A percentile compares a stretch with the other conserved stretches of the same genome.
phyloP scores from a whole-genome alignment of 2,329 filamentous ascomycete genomes.

The Clonostachys solani region DNA sequence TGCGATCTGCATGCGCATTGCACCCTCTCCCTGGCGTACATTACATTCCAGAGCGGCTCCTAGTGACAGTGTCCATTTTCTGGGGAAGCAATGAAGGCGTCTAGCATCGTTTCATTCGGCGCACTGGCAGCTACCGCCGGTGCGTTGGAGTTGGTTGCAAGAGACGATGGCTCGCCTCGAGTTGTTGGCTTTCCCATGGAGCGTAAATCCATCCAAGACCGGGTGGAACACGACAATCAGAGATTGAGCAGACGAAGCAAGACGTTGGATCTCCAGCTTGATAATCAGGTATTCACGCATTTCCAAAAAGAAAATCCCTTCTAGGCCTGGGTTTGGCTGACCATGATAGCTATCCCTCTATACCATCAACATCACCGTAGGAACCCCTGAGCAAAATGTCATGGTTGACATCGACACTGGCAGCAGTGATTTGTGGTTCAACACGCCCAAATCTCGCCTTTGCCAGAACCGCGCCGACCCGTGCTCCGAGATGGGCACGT shows the following conservation, averaged over 20 bases:
- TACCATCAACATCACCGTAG: constrained; percentile 58
- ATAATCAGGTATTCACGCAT: constrained; percentile 44
- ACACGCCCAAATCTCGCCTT: constrained; percentile 55
- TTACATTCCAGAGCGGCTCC: too few species aligned
- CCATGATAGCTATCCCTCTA: constrained; percentile 48
- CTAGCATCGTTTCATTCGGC: too few species aligned
- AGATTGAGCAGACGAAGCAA: constrained; percentile 33
- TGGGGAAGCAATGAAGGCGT: too few species aligned
- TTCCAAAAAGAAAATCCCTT: too few species aligned
- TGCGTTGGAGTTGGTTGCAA: not conserved
- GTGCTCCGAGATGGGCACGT: constrained; percentile 63
- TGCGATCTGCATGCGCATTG: too few species aligned
- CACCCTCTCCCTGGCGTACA: too few species aligned
- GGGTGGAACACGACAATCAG: constrained; percentile 35
- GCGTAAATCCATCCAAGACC: constrained; percentile 27
- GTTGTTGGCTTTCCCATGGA: constrained; percentile 42
- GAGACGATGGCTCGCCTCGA: constrained; percentile 28
- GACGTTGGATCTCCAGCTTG: constrained; percentile 38
- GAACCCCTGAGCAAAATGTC: constrained; percentile 55
- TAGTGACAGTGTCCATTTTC: too few species aligned
- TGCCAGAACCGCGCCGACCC: constrained; percentile 45
- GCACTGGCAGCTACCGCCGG: too few species aligned
- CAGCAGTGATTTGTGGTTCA: constrained; percentile 68
- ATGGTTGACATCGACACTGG: constrained; percentile 63
- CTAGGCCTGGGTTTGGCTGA: too few species aligned